Base-by-base conservation (phyloP, 768 basidiomycete genomes). In the Pleurotus cornucopiae region DNA sequence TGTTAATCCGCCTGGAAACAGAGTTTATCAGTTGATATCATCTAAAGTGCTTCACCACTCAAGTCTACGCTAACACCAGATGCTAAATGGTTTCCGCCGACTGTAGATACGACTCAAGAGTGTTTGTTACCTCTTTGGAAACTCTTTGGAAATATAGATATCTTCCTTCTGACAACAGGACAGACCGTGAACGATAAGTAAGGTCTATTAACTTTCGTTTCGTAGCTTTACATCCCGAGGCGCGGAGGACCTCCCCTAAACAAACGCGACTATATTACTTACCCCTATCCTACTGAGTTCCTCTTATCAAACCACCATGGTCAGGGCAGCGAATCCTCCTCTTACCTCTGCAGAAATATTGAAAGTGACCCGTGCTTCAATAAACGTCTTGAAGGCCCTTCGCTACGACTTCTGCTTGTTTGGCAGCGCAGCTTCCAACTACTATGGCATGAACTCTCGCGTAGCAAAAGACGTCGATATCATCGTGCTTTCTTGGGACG, bases 11-110 rank as follows among this genome's bases (percentile, higher is more conserved):
- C 11, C 12, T 9, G 3, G 41, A 44, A 14, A 11, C n/a, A 6
- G 5, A 13, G 13, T 23, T 47, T 6, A 21, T 13, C 4, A 20
- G 34, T 21, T 7, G 5, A 43, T 40, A 49, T 18, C 39, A 25
- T 48, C 23, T 4, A 23, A 44, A 77, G 74, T 77, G 76, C 71
- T 77, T 76, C 67, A 63, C 73, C 48, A 76, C 76, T 44, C 76
- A 77, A 57, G 71, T 78, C 40, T 77, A 76, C 62, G 62, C 62
- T 45, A 74, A 70, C 66, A 75, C 74, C 37, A 59, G 60, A 56
- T 75, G 74, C 65, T 75, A 65, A 67, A 62, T 34, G 30, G 30
- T 34, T 34, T 34, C 30, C 30, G 3, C 30, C 30, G 30, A 20
- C 30, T 11, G 3, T 34, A 34, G 30, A 34, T 34, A 34, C 30